phyloP scores from a whole-genome alignment of 805 yeast genomes.

The Diddensiella caesifluorescens region DNA sequence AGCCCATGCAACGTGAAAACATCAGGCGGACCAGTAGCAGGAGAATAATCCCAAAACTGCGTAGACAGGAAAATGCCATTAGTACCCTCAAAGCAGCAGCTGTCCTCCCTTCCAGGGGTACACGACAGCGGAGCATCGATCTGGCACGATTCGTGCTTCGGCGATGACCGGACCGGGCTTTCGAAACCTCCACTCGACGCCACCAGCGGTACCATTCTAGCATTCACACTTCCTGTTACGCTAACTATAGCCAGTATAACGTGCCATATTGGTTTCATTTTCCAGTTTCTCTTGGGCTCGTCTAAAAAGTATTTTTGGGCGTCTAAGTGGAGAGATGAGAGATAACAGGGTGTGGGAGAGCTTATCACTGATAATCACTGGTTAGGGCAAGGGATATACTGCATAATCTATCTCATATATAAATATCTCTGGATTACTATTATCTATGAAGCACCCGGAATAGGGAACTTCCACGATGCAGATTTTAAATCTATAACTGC shows the following conservation, averaged over 20 bases:
- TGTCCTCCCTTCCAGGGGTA: constrained; percentile 34
- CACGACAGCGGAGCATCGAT: constrained; percentile 33
- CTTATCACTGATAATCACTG: too few relatives aligned
- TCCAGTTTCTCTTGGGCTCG: too few relatives aligned
- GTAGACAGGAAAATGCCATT: constrained; percentile 81
- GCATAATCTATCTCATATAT: too few relatives aligned
- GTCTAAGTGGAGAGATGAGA: too few relatives aligned
- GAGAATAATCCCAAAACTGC: constrained; percentile 88
- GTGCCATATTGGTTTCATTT: too few relatives aligned
- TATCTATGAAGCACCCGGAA: background rate
- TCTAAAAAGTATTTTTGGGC: too few relatives aligned
- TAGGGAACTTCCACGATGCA: constrained; percentile 3
- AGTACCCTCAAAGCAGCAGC: constrained; percentile 82
- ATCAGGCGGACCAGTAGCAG: constrained; percentile 65
- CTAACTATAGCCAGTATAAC: too few relatives aligned
- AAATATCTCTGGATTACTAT: too few relatives aligned
- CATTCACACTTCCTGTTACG: too few relatives aligned
- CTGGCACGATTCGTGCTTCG: constrained; percentile 31
- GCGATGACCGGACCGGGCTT: constrained; percentile 14
- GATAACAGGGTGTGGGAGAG: too few relatives aligned
- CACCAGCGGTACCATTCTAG: background rate
- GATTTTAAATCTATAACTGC: constrained; percentile 13
- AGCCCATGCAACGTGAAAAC: constrained; percentile 78
- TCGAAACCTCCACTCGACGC: constrained; percentile 13
- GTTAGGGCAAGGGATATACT: too few relatives aligned